Evolutionary conservation across 2,329 filamentous ascomycete species (phyloP), one percentile per base, ranked within the genome.

Genomic region (Colletotrichum sp.): DNA sequence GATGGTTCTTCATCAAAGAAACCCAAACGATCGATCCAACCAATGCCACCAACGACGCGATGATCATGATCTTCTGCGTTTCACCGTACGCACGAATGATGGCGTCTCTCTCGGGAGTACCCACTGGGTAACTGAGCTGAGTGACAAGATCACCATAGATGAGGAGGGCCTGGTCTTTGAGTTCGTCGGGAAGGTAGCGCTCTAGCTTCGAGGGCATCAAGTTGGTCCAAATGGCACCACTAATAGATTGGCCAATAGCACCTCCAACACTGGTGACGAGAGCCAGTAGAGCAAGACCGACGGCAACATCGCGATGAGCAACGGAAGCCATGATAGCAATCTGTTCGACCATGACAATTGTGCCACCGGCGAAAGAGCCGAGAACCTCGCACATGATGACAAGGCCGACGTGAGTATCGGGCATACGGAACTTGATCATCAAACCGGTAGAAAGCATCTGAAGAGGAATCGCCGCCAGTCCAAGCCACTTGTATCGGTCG

Each of bases 81-180:
- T 87, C 85, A 2, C 84, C 87, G 73, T 90, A 91, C 1, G 88
- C 87, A 63, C 82, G 73, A 34, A 87, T 83, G 67, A 90, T 88
- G 4, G 83, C 89, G 22, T 82, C 75, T 19, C 89, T 81, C 27
- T 82, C 85, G 0, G 83, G 80, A 6, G 80, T 86, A 6, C 86
- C 85, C 25, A 86, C 79, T 0, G 84, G 79, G 76, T 88, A 90
- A 7, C 78, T 77, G 7, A 86, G 78, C 77, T 87, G 86, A 3
- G 75, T 79, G 2, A 71, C 71, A n/a, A 87, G 72, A 27, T 82
- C 79, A 6, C 78, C 81, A 64, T 86, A 86, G 61, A 89, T 87
- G 3, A 88, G 88, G n/a, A 91, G 79, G 4, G 84, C 81, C 34
- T 83, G 79, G n/a, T 79, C 60, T 48, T 80, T 76, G 22, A 79